phyloP scores from a whole-genome alignment of 768 basidiomycete genomes.

The Daedaleopsis sinensis region DNA sequence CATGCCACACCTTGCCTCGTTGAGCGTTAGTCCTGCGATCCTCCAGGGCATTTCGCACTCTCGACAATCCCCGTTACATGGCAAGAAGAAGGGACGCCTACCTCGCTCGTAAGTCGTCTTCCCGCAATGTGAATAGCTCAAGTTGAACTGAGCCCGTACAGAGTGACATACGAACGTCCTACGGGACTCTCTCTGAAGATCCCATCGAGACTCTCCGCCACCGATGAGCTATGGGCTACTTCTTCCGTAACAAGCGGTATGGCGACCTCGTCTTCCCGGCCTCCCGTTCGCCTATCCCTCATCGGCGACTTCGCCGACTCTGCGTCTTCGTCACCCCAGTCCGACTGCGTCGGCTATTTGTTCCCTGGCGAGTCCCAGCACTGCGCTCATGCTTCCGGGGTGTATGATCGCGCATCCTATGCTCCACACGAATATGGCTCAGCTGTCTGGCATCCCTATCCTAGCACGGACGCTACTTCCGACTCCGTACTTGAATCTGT shows the following conservation, averaged over 20 bases:
- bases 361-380: not conserved
- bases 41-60: constrained; percentile 11
- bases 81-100: constrained; percentile 4
- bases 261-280: not conserved
- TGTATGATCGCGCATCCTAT: not conserved
- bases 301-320: not conserved
- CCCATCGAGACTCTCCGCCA: not conserved
- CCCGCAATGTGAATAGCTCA: not conserved
- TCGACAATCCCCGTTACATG: constrained; percentile 10
- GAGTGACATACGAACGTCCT: not conserved
- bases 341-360: not conserved
- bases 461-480: not conserved
- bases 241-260: not conserved
- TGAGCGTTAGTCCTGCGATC: constrained; percentile 14
- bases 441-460: not conserved
- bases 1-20: constrained; percentile 11
- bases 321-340: not conserved
- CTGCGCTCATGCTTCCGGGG: not conserved
- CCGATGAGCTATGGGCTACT: not conserved
- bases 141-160: not conserved
- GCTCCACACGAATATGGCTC: not conserved
- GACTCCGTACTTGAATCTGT: not conserved
- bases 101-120: not conserved
- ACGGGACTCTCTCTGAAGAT: not conserved
- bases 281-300: not conserved